Evolutionary conservation across 108 stramenopile species (phyloP), one percentile per base, ranked within the genome.

Genomic region (Epithemia pelagica): DNA sequence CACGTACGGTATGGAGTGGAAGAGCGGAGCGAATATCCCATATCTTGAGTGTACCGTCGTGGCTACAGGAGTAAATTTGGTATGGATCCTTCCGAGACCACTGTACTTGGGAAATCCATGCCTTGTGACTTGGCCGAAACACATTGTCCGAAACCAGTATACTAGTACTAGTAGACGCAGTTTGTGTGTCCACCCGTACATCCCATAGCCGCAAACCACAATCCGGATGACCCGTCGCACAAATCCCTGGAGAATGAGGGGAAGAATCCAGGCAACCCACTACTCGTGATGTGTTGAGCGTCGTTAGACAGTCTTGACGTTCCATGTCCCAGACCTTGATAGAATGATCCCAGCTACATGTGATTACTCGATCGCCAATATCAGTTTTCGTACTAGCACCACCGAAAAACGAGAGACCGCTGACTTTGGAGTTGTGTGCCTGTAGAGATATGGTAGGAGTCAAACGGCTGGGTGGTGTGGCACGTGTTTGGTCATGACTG

Each of bases 1-100:
- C 92, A 46, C 75, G 79, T n/a, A 95, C 87, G 23, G 90, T 92
- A 74, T 94, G 88, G 72, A 96, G 76, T 3, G 96, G 96, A 30
- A 92, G 74, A 20, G 86, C 83, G 21, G 93, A 95, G 5, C 96
- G 87, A 60, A 94, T 95, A 74, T 96, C 96, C 96, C 96, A 96
- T 10, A 93, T 73, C 70, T 95, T 95, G 27, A 96, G 67, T 24
- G 82, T 86, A 3, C 96, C 96, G 77, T 96, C 96, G 64, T 96
- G 88, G 75, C 84, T 85, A 21, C 85, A 81, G 31, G 88, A 90
- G 28, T 85, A 74, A 65, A 96, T 68, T 37, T 91, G 76, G 51
- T 80, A 91, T 15, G 92, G 82, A 65, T 88, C 82, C n/a, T 61
- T 64, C 23, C 84, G 88, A 26, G 86, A 83, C 90, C 91, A 96